These are phyloP conservation scores for Rhizopogon vulgaris DNA, from an alignment of 768 basidiomycete genomes.

Conservation along the genomic window DNA sequence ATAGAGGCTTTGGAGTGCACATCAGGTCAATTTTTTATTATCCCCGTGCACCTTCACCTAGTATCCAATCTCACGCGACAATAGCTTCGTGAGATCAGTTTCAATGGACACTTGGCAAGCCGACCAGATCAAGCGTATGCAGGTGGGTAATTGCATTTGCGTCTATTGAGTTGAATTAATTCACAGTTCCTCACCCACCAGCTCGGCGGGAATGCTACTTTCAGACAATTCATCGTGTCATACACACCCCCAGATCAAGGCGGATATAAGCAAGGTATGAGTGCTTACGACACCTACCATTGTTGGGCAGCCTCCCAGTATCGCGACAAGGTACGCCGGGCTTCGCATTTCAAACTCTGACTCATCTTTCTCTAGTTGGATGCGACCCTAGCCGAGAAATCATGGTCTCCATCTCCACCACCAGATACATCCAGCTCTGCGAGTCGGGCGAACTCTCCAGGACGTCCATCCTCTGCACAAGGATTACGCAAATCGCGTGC, in stretches of 20 bases:
- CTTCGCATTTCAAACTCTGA: neutral
- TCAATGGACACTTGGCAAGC: conserved; percentile 97
- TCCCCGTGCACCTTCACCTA: conserved; percentile 1
- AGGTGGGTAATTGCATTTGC: conserved; percentile 43
- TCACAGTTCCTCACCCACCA: conserved; percentile 24
- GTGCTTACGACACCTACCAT: conserved; percentile 76
- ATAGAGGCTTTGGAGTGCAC: conserved; percentile 92
- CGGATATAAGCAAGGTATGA: conserved; percentile 60
- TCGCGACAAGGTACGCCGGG: conserved; percentile 69
- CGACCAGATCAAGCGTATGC: conserved; percentile 86
- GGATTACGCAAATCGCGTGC: conserved; percentile 86
- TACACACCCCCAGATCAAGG: conserved; percentile 63
- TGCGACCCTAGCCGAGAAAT: conserved; percentile 62
- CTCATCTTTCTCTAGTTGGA: conserved; percentile 56
- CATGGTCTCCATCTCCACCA: conserved; percentile 77
- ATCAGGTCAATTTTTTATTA: conserved; percentile 50
- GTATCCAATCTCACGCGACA: conserved; percentile 5
- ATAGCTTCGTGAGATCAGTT: conserved; percentile 84
- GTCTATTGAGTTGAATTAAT: neutral
- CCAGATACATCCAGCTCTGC: conserved; percentile 31
- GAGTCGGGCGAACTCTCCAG: conserved; percentile 36
- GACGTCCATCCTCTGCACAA: conserved; percentile 67
- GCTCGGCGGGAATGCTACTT: conserved; percentile 86
- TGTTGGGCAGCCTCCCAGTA: conserved; percentile 95
- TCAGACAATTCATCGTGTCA: conserved; percentile 69